phyloP scores from a whole-genome alignment of 148 eudicot species.

The Oxyria digyna region DNA sequence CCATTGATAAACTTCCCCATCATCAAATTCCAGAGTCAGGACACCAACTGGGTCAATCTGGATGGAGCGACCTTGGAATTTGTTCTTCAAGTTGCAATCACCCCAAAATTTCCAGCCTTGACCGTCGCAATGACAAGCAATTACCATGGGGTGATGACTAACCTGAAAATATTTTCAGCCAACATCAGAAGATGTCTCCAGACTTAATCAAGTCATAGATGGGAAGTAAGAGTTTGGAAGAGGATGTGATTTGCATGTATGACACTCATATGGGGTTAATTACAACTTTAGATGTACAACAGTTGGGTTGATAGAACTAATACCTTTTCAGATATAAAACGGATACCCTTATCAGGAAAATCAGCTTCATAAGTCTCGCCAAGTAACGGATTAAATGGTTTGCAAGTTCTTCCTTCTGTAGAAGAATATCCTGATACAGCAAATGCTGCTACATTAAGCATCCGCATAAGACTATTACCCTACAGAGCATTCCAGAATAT shows the following conservation, averaged over 20 bases:
- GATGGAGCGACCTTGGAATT: conserved; percentile 69
- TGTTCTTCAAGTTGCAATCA: conserved; percentile 50
- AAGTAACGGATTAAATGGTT: conserved; percentile 32
- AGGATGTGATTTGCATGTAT: not conserved
- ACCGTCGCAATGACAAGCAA: conserved; percentile 13
- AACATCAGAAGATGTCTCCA: not conserved
- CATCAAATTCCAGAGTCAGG: conserved; percentile 53
- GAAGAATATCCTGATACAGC: conserved; percentile 37
- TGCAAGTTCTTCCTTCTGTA: conserved; percentile 28
- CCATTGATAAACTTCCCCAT: conserved; percentile 67
- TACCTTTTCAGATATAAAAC: conserved; percentile 26
- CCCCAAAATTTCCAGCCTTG: conserved; percentile 56
- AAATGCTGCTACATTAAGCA: conserved; percentile 34
- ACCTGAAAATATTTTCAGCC: conserved; percentile 24
- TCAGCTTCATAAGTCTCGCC: conserved; percentile 39
- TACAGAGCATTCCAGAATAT: not conserved
- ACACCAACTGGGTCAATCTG: conserved; percentile 70
- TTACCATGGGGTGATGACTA: conserved; percentile 50
- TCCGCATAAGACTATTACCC: conserved; percentile 32
- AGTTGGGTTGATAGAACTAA: not conserved
- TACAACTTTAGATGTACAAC: not conserved
- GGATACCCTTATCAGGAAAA: conserved; percentile 28
- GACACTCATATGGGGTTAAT: not conserved
- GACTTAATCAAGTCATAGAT: not conserved
- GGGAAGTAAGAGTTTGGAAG: not conserved